Conservation (phyloP, 352 stramenopile species). For the Globisporangium lucens region DNA sequence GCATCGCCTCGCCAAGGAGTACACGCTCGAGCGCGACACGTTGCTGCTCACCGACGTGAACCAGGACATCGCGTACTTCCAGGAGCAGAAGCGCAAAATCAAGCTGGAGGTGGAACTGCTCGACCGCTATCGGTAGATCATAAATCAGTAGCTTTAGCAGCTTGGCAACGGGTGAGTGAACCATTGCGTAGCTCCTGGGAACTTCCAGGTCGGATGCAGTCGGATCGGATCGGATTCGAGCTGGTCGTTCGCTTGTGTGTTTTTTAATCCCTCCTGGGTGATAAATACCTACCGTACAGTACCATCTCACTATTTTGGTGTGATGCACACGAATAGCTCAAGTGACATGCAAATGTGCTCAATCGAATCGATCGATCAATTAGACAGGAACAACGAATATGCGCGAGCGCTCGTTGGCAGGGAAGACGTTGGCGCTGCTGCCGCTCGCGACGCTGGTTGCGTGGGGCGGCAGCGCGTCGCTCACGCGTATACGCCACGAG, state of each 20-base stretch:
- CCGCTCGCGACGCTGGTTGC: conserved; percentile 50
- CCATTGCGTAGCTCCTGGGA: not conserved
- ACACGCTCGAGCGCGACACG: conserved; percentile 15
- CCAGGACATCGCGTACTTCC: conserved; percentile 46
- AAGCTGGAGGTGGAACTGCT: conserved; percentile 30
- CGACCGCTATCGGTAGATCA: conserved; percentile 7
- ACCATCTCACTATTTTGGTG: not conserved
- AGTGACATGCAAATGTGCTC: conserved; percentile 1
- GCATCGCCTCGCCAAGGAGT: conserved; percentile 36
- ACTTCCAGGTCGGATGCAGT: not conserved
- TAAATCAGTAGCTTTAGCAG: not conserved
- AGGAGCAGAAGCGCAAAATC: conserved; percentile 34
- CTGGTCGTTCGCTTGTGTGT: not conserved
- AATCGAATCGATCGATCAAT: not conserved
- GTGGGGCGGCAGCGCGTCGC: conserved; percentile 70
- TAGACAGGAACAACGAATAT: not conserved
- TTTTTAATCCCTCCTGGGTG: not conserved
- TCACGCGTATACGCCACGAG: conserved; percentile 48
- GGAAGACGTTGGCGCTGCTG: conserved; percentile 47
- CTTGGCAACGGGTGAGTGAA: not conserved
- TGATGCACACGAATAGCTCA: not conserved
- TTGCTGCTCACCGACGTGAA: conserved; percentile 31
- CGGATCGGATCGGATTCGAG: not conserved
- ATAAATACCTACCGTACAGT: not conserved
- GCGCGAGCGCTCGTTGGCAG: conserved; percentile 28